phyloP scores from a whole-genome alignment of 768 basidiomycete species.

The Pleurotus platypus region DNA sequence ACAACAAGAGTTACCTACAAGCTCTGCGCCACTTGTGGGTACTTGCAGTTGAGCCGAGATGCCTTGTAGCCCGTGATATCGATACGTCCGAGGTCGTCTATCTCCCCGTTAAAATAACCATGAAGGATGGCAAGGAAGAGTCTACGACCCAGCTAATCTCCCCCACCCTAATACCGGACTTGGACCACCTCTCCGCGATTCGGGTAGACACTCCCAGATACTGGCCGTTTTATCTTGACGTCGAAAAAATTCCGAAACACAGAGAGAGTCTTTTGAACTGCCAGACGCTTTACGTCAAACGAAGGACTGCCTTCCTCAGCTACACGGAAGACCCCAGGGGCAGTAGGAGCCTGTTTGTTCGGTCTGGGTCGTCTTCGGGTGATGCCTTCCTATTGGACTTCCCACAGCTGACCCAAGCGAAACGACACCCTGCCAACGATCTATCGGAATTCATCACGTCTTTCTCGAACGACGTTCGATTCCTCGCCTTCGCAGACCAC shows the following conservation, averaged over 20 bases:
- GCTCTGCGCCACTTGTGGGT: slow-evolving; percentile 96
- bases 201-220: slow-evolving; percentile 92
- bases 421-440: slow-evolving; percentile 66
- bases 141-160: slow-evolving; percentile 82
- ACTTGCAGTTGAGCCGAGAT: slow-evolving; percentile 90
- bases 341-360: slow-evolving; percentile 85
- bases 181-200: slow-evolving; percentile 78
- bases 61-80: slow-evolving; percentile 88
- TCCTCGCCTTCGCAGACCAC: slow-evolving; percentile 79
- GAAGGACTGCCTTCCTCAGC: slow-evolving; percentile 86
- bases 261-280: slow-evolving; percentile 64
- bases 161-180: slow-evolving; percentile 89
- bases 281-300: slow-evolving; percentile 89
- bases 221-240: slow-evolving; percentile 88
- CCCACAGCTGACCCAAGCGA: slow-evolving; percentile 66
- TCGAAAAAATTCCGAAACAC: slow-evolving; percentile 63
- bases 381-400: slow-evolving; percentile 86
- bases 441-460: slow-evolving; percentile 84
- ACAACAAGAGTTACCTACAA: slow-evolving; percentile 90
- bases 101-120: slow-evolving; percentile 84
- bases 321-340: slow-evolving; percentile 94
- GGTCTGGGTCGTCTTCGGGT: slow-evolving; percentile 80
- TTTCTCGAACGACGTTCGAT: slow-evolving; percentile 77
- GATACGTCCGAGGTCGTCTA: slow-evolving; percentile 90
- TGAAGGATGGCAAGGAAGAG: slow-evolving; percentile 59